Evolutionary conservation across 352 stramenopile species (phyloP).

Genomic region (Globisporangium mamillatum): DNA sequence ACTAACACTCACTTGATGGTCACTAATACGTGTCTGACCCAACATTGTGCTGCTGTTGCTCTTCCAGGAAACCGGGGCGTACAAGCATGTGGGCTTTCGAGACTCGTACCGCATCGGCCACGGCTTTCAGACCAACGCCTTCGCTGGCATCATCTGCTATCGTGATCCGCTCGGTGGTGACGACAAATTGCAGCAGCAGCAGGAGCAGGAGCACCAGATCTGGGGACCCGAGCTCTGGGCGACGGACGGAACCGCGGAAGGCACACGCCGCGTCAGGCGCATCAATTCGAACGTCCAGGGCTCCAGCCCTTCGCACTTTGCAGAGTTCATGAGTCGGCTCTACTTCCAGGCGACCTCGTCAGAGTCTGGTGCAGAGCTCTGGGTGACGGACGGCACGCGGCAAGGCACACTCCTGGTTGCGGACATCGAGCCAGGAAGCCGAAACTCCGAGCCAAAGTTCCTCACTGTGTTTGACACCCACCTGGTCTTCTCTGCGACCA

Average conservation of each 20-base stretch:
- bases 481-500: constrained; percentile 61
- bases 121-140: constrained; percentile 43
- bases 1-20: not conserved
- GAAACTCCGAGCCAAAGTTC: constrained; percentile 36
- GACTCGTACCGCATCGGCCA: constrained; percentile 64
- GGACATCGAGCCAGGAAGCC: constrained; percentile 45
- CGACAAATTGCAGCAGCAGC: not conserved
- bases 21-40: not conserved
- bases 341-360: constrained; percentile 72
- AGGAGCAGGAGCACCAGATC: constrained; percentile 4
- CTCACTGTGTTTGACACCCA: constrained; percentile 31
- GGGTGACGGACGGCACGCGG: constrained; percentile 58
- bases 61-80: constrained; percentile 58
- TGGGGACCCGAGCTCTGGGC: constrained; percentile 71
- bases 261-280: constrained; percentile 58
- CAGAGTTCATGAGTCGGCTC: constrained; percentile 34
- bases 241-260: constrained; percentile 70
- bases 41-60: constrained; percentile 1
- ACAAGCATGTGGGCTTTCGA: constrained; percentile 77
- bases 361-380: constrained; percentile 69
- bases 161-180: constrained; percentile 14
- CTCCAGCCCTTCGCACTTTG: constrained; percentile 36
- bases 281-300: constrained; percentile 28
- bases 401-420: constrained; percentile 50
- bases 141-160: constrained; percentile 83